These are phyloP conservation scores for Tylopilus balloui DNA, from an alignment of 768 basidiomycete genomes.

Conservation along the genomic window DNA sequence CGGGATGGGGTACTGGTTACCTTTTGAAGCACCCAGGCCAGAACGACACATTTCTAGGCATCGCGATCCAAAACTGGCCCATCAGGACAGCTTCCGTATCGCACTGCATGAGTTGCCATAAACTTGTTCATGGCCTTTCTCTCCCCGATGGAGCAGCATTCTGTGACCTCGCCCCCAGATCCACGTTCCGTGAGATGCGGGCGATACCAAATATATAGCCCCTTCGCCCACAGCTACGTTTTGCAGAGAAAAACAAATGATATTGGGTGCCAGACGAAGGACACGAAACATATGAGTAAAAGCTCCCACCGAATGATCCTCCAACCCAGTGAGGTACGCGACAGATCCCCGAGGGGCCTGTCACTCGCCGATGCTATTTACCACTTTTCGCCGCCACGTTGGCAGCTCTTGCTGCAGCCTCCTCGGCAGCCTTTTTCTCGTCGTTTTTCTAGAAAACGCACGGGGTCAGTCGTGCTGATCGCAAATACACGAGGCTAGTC, in stretches of 20 bases:
- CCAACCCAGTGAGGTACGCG: slow-evolving; percentile 6
- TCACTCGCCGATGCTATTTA: slow-evolving; percentile 36
- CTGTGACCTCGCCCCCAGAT: slow-evolving; percentile 11
- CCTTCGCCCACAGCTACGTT: background rate
- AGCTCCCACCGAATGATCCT: slow-evolving; percentile 15
- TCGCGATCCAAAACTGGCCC: slow-evolving; percentile 12
- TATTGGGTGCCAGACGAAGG: slow-evolving; percentile 13
- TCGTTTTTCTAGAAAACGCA: slow-evolving; percentile 47
- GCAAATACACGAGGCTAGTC: slow-evolving; percentile 15
- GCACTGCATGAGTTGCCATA: slow-evolving; percentile 5
- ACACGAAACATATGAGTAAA: slow-evolving; percentile 11
- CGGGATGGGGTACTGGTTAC: slow-evolving; percentile 17
- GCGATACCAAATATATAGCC: slow-evolving; percentile 18
- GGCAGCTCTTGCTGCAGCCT: slow-evolving; percentile 11
- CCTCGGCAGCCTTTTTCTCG: slow-evolving; percentile 40
- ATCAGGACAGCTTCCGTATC: slow-evolving; percentile 12
- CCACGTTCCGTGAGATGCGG: slow-evolving; percentile 23
- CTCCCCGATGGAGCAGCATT: slow-evolving; percentile 14
- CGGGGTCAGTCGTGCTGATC: slow-evolving; percentile 8
- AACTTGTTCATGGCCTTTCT: background rate
- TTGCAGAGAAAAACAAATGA: slow-evolving; percentile 7
- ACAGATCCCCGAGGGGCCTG: slow-evolving; percentile 16
- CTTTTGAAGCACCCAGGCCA: slow-evolving; percentile 10
- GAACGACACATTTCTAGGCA: slow-evolving; percentile 9
- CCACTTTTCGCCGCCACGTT: slow-evolving; percentile 4